A percentile compares a stretch with the other conserved stretches of the same genome.
Conservation (phyloP, 331 rosid genomes). For the Rosa hybrid region DNA sequence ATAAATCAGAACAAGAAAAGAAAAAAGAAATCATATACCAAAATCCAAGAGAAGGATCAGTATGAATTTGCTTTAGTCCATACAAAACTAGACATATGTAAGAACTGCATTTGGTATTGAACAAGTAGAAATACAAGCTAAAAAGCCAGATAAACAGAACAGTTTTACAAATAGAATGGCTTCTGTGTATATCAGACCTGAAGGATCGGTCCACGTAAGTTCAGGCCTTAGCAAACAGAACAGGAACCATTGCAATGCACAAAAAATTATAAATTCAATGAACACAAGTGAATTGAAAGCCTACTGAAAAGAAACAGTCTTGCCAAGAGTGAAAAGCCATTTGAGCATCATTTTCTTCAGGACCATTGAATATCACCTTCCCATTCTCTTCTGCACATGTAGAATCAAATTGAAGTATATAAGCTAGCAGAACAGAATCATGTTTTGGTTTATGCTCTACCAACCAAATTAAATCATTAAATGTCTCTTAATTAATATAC, state of each 20-base stretch:
- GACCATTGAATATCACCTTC: not conserved
- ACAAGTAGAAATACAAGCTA: not conserved
- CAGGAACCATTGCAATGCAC: not conserved
- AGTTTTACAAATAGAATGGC: not conserved
- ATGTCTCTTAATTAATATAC: not conserved
- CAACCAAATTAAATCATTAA: no score
- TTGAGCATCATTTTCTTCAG: not conserved
- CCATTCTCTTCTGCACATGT: not conserved
- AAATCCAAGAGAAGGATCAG: no score
- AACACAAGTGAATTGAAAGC: not conserved
- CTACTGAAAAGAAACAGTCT: not conserved
- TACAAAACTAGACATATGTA: no score
- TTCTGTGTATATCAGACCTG: not conserved
- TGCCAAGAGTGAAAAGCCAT: not conserved
- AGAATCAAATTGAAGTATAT: not conserved
- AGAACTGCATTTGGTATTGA: not conserved
- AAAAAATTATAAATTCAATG: no score
- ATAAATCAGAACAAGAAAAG: no score
- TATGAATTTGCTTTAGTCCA: no score
- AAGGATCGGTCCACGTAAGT: not conserved
- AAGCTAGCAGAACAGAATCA: not conserved
- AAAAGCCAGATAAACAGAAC: no score
- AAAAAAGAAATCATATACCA: no score
- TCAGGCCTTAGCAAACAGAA: not conserved
- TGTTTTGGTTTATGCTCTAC: no score